Conservation (phyloP, 768 basidiomycete species). For the Amanita jacksonii region DNA sequence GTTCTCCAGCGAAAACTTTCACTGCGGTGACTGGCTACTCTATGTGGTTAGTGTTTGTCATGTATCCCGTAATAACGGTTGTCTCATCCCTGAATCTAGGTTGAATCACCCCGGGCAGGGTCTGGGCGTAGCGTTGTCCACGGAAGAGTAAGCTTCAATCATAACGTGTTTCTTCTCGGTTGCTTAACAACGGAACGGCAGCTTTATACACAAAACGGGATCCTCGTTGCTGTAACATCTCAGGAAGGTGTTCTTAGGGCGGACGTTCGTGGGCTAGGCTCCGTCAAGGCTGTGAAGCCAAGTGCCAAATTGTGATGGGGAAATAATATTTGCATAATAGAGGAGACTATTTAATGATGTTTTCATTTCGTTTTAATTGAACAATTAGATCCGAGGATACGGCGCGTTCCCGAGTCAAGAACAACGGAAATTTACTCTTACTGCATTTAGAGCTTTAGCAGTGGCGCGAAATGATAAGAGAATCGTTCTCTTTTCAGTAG, state of each 20-base stretch:
- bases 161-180: not conserved
- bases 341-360: too few species aligned
- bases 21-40: slow-evolving; percentile 74
- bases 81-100: slow-evolving; percentile 25
- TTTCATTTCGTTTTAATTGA: too few species aligned
- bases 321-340: slow-evolving; percentile 1
- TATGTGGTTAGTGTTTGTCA: slow-evolving; percentile 52
- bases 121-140: slow-evolving; percentile 63
- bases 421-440: too few species aligned
- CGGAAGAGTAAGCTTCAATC: slow-evolving; percentile 45
- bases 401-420: too few species aligned
- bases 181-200: slow-evolving; percentile 17
- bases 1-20: slow-evolving; percentile 50
- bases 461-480: too few species aligned
- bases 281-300: slow-evolving; percentile 8
- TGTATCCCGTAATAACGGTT: slow-evolving; percentile 1
- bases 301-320: slow-evolving; percentile 26
- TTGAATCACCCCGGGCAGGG: slow-evolving; percentile 51
- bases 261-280: slow-evolving; percentile 33
- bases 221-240: slow-evolving; percentile 62
- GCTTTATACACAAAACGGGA: slow-evolving; percentile 63
- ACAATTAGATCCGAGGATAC: too few species aligned
- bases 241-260: slow-evolving; percentile 77
- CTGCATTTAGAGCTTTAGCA: too few species aligned
- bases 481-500: slow-evolving; percentile 4